phyloP scores from a whole-genome alignment of 768 basidiomycete genomes.

The Suillus placidus region DNA sequence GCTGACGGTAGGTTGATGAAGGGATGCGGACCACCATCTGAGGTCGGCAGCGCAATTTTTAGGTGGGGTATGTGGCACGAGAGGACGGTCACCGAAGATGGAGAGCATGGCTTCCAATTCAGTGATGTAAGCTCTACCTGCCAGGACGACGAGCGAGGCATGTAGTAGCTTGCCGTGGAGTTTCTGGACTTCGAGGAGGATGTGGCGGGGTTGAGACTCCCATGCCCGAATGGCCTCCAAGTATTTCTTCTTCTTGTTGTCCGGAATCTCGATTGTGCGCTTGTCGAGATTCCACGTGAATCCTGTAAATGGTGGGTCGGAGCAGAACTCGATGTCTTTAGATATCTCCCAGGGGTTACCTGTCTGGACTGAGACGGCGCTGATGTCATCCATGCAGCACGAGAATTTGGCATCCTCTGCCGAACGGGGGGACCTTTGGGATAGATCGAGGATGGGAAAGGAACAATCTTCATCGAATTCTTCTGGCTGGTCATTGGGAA shows the following conservation, averaged over 20 bases:
- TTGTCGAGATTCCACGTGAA: slow-evolving; percentile 35
- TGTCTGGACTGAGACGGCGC: slow-evolving; percentile 38
- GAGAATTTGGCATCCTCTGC: slow-evolving; percentile 1
- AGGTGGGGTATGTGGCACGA: too few species aligned
- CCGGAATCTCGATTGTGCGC: slow-evolving; percentile 25
- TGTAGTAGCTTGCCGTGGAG: too few species aligned
- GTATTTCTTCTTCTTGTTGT: slow-evolving; percentile 34
- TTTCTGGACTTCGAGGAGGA: too few species aligned
- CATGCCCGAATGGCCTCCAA: too few species aligned
- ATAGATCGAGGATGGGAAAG: slow-evolving; percentile 25
- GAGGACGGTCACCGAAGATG: too few species aligned
- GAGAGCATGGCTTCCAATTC: too few species aligned
- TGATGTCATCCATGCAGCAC: slow-evolving; percentile 20
- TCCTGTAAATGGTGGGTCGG: slow-evolving; percentile 29
- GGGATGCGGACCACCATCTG: too few species aligned
- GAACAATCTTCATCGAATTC: slow-evolving; percentile 39
- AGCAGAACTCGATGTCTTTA: slow-evolving; percentile 31
- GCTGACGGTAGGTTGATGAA: too few species aligned
- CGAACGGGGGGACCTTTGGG: slow-evolving; percentile 22
- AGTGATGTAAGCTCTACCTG: too few species aligned
- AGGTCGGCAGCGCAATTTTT: too few species aligned
- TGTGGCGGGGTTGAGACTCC: too few species aligned
- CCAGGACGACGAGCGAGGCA: fast-evolving
- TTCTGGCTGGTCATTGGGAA: slow-evolving; percentile 20
- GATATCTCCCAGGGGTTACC: slow-evolving; percentile 35